Conservation (phyloP, 2,329 filamentous ascomycete genomes). For the Verticillium klebahnii region DNA sequence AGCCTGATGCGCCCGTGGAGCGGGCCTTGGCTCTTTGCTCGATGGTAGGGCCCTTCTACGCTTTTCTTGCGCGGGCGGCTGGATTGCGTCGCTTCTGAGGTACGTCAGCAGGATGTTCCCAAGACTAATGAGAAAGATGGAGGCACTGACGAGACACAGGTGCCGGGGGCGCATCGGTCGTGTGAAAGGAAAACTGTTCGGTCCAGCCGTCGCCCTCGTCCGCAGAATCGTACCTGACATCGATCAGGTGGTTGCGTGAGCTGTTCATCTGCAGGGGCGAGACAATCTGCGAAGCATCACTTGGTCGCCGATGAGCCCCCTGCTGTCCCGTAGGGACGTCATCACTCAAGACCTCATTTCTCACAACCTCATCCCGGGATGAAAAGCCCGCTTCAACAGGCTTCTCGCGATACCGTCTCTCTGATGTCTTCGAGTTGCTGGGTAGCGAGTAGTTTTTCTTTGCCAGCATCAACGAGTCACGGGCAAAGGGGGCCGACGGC, state of each 20-base stretch:
- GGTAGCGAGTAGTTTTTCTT: slow-evolving; percentile 15
- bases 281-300: not conserved
- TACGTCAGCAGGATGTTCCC: not conserved
- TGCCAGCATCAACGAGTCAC: slow-evolving; percentile 17
- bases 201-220: not conserved
- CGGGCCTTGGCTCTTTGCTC: slow-evolving; percentile 18
- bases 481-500: slow-evolving; percentile 9
- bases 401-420: not conserved
- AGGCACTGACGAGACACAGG: not conserved
- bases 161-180: not conserved
- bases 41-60: slow-evolving; percentile 9
- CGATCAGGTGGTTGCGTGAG: not conserved
- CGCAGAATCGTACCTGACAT: not conserved
- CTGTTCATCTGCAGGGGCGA: not conserved
- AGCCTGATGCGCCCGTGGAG: slow-evolving; percentile 18
- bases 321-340: not conserved
- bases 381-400: not conserved
- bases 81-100: not conserved
- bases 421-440: not conserved
- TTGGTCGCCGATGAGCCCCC: not conserved
- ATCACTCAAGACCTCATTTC: not conserved
- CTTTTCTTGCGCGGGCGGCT: slow-evolving; percentile 8
- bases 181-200: not conserved
- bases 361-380: not conserved
- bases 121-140: not conserved